phyloP scores from a whole-genome alignment of 2,329 filamentous ascomycete genomes.

The Talaromyces sp. region DNA sequence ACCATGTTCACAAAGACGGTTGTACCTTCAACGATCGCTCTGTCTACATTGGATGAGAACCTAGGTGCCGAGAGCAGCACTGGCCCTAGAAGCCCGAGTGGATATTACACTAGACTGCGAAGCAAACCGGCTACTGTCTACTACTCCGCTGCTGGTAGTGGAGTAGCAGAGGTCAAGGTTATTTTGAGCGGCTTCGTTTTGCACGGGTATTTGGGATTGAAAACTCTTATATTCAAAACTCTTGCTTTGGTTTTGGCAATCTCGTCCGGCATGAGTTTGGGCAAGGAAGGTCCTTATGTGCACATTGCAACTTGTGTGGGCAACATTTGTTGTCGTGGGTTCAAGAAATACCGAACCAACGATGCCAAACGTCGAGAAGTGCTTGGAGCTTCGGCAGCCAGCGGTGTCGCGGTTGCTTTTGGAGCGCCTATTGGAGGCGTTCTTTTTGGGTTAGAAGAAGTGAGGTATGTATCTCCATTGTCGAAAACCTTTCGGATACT shows the following conservation, averaged over 20 bases:
- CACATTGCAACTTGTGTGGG: constrained; percentile 94
- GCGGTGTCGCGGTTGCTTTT: constrained; percentile 90
- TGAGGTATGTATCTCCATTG: constrained; percentile 43
- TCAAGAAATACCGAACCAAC: constrained; percentile 87
- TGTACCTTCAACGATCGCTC: constrained; percentile 79
- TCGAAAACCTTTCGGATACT: constrained; percentile 1
- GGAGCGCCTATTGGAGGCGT: constrained; percentile 86
- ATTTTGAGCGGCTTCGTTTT: constrained; percentile 97
- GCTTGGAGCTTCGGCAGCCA: constrained; percentile 84
- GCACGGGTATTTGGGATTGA: constrained; percentile 87
- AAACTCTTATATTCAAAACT: constrained; percentile 81
- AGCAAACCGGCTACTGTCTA: constrained; percentile 71
- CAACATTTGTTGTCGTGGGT: constrained; percentile 91
- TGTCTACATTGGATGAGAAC: constrained; percentile 89
- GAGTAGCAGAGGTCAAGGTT: constrained; percentile 94
- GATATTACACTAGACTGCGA: constrained; percentile 28
- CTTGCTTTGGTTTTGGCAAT: constrained; percentile 79
- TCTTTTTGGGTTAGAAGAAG: constrained; percentile 89
- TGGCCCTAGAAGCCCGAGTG: constrained; percentile 40
- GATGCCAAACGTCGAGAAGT: constrained; percentile 92
- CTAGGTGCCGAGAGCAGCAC: constrained; percentile 61
- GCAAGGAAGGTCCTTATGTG: constrained; percentile 95
- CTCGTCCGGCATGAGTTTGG: constrained; percentile 84
- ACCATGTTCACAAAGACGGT: constrained; percentile 90
- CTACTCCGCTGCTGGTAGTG: constrained; percentile 91